A percentile compares a stretch with the other conserved stretches of the same genome.
phyloP scores from a whole-genome alignment of 1,139 yeast species.

The Saccharomycopsis phalli region DNA sequence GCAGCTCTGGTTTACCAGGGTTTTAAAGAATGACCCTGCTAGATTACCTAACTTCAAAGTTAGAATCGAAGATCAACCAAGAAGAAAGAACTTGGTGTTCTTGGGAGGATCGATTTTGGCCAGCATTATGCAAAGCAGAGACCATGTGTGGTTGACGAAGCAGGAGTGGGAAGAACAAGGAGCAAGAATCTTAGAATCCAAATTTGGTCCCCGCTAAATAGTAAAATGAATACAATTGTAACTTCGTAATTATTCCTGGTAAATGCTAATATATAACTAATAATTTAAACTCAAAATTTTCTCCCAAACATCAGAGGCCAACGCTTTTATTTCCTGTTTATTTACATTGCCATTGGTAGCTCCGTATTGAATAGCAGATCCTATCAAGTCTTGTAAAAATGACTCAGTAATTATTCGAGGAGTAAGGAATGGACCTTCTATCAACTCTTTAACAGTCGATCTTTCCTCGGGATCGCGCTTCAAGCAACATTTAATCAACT shows the following conservation, averaged over 20 bases:
- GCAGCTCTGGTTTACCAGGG: conserved; percentile 90
- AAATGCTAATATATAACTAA: neutral
- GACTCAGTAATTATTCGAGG: conserved; percentile 67
- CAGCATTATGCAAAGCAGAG: conserved; percentile 95
- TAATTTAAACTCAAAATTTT: conserved; percentile 15
- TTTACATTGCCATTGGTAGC: conserved; percentile 34
- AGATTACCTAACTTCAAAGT: conserved; percentile 89
- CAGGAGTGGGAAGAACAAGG: conserved; percentile 99
- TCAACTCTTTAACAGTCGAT: conserved; percentile 54
- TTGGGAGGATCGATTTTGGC: conserved; percentile 99
- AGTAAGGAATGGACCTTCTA: conserved; percentile 53
- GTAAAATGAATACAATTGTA: too few species aligned
- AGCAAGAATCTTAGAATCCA: conserved; percentile 62
- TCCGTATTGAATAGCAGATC: conserved; percentile 69
- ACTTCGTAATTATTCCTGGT: neutral
- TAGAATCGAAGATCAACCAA: conserved; percentile 96
- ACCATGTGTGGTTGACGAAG: conserved; percentile 94
- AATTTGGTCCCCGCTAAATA: conserved; percentile 85
- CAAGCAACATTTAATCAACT: conserved; percentile 65
- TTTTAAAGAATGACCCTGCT: conserved; percentile 77
- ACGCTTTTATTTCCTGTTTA: conserved; percentile 34
- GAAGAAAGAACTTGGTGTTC: conserved; percentile 98
- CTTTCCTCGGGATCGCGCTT: conserved; percentile 64
- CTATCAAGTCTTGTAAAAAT: conserved; percentile 63
- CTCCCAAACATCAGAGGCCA: conserved; percentile 47